Percentiles rank a stretch among this genome's conserved stretches.
Evolutionary conservation across 306 rosid species (phyloP).

Genomic region (Canavalia gladiata): DNA sequence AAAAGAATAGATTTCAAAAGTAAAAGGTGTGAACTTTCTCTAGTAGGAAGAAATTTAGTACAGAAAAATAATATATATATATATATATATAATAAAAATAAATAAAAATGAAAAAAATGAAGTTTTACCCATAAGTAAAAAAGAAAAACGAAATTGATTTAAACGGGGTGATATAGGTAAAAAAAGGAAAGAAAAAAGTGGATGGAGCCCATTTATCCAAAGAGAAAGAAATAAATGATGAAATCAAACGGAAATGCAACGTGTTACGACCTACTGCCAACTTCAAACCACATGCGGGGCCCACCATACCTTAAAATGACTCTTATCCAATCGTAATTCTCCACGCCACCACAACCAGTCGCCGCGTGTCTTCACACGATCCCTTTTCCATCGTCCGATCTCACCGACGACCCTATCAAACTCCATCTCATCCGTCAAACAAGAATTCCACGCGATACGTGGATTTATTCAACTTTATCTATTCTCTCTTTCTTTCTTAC

Average conservation of each 20-base stretch:
- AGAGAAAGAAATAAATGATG: constrained; percentile 7
- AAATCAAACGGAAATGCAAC: constrained; percentile 18
- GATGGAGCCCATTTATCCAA: constrained; percentile 38
- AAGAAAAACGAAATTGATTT: background rate
- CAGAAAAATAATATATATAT: no score
- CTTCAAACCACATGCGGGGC: constrained; percentile 18
- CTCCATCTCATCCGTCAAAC: constrained; percentile 24
- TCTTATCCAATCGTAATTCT: constrained; percentile 41
- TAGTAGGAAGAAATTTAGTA: no score
- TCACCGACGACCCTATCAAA: background rate
- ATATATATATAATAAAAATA: no score
- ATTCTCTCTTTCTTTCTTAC: background rate
- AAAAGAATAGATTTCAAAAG: no score
- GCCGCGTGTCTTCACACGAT: background rate
- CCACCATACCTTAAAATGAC: constrained; percentile 21
- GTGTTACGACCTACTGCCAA: constrained; percentile 30
- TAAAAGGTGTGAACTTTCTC: no score
- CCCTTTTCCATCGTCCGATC: constrained; percentile 42
- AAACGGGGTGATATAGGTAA: constrained; percentile 37
- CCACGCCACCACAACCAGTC: background rate
- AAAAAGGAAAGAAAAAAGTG: background rate
- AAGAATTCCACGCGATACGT: background rate
- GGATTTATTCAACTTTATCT: constrained; percentile 41
- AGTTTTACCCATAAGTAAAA: no score
- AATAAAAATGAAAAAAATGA: no score